These are phyloP conservation scores for Pseudogymnoascus sp. DNA, from an alignment of 2,329 filamentous ascomycete species.

Conservation along the genomic window DNA sequence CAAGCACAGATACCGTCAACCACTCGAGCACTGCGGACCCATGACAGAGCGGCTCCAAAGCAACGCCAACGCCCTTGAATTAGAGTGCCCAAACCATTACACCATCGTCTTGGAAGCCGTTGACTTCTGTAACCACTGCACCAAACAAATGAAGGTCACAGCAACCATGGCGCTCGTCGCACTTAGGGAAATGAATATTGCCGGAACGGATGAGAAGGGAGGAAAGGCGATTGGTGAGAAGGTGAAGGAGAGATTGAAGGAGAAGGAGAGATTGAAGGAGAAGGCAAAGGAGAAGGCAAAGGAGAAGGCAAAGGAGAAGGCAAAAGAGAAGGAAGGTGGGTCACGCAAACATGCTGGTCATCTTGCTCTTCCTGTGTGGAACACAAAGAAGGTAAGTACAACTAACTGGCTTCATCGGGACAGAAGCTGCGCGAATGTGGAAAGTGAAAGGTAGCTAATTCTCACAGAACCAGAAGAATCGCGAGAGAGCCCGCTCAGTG, in stretches of 20 bases:
- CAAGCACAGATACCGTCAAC: neutral
- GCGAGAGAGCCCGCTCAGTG: neutral
- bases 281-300: neutral
- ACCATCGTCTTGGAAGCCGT: neutral
- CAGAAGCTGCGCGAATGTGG: neutral
- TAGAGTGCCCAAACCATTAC: neutral
- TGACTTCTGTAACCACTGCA: neutral
- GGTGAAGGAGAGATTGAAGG: neutral
- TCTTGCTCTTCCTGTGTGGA: neutral
- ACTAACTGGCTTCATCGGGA: neutral
- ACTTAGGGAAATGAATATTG: neutral
- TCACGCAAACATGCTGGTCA: neutral
- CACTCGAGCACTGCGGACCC: neutral
- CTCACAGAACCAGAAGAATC: neutral
- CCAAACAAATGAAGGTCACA: neutral
- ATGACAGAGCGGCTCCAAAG: neutral
- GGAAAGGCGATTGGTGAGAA: neutral
- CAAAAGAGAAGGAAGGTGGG: neutral
- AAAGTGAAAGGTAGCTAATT: neutral
- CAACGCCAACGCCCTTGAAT: too few species aligned
- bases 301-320: neutral
- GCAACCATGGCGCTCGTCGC: neutral
- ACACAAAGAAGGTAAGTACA: neutral
- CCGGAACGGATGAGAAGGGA: neutral
- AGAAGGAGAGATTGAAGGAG: too few species aligned